Conservation (phyloP, 768 basidiomycete species). For the Mrakia gelida region DNA sequence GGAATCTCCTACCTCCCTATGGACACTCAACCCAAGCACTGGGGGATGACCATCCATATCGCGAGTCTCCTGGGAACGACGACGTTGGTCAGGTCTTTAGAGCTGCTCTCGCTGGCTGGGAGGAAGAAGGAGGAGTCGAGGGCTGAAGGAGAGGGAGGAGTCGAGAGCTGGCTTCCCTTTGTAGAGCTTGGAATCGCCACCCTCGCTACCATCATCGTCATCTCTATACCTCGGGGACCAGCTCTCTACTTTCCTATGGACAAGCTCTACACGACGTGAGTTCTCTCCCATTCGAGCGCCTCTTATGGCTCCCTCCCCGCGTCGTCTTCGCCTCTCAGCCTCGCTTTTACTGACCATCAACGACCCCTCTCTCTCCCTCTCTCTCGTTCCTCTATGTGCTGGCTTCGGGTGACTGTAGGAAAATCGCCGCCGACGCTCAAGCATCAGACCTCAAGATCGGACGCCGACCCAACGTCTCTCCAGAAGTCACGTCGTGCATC, state of each 20-base stretch:
- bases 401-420: neutral
- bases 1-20: slow-evolving; percentile 54
- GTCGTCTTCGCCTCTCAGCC: too few species aligned
- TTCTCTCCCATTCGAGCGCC: too few species aligned
- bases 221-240: slow-evolving; percentile 66
- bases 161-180: neutral
- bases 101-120: too few species aligned
- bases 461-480: slow-evolving; percentile 70
- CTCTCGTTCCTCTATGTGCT: neutral
- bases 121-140: slow-evolving; percentile 25
- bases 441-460: slow-evolving; percentile 49
- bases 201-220: slow-evolving; percentile 47
- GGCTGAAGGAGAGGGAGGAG: neutral
- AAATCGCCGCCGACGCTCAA: slow-evolving; percentile 37
- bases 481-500: slow-evolving; percentile 46
- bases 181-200: slow-evolving; percentile 8
- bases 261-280: slow-evolving; percentile 50
- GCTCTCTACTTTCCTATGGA: slow-evolving; percentile 67
- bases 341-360: too few species aligned
- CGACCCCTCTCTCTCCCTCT: neutral
- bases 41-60: slow-evolving; percentile 32
- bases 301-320: too few species aligned
- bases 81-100: slow-evolving; percentile 17
- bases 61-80: too few species aligned
- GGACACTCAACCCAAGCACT: slow-evolving; percentile 41